A percentile compares a stretch with the other conserved stretches of the same genome.
These are phyloP conservation scores for Starmerella asiatica DNA, from an alignment of 805 yeast genomes.

Conservation along the genomic window DNA sequence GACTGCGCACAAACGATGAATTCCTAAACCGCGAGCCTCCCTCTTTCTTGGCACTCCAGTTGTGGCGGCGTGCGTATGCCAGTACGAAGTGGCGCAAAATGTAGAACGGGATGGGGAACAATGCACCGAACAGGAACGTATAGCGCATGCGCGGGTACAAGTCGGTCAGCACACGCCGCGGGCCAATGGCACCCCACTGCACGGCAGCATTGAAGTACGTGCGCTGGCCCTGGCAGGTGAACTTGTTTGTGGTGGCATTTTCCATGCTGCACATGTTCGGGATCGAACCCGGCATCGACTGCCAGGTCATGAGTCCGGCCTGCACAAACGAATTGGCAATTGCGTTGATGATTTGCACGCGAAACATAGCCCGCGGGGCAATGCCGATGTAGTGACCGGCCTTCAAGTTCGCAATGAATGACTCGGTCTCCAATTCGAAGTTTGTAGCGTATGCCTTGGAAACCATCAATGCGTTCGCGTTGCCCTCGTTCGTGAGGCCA, in stretches of 20 bases:
- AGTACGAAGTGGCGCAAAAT: slow-evolving; percentile 41
- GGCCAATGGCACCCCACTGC: slow-evolving; percentile 46
- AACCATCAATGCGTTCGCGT: slow-evolving; percentile 41
- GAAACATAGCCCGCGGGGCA: slow-evolving; percentile 47
- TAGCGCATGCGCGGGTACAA: slow-evolving; percentile 28
- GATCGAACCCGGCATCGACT: slow-evolving; percentile 27
- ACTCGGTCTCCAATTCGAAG: slow-evolving; percentile 51
- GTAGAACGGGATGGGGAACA: slow-evolving; percentile 49
- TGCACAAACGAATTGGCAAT: slow-evolving; percentile 22
- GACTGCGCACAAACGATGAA: slow-evolving; percentile 6
- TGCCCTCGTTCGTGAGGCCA: slow-evolving; percentile 45
- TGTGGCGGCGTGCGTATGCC: slow-evolving; percentile 9
- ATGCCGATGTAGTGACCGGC: slow-evolving; percentile 45
- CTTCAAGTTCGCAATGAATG: slow-evolving; percentile 41
- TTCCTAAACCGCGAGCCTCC: slow-evolving; percentile 12
- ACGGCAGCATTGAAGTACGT: slow-evolving; percentile 39
- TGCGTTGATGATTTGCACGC: slow-evolving; percentile 31
- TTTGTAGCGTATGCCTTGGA: slow-evolving; percentile 44
- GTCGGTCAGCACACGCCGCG: slow-evolving; percentile 9
- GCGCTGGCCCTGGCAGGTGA: slow-evolving; percentile 31
- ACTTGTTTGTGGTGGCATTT: slow-evolving; percentile 28
- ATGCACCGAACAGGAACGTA: slow-evolving; percentile 36
- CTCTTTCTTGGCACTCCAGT: slow-evolving; percentile 6
- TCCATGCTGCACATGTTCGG: slow-evolving; percentile 27
- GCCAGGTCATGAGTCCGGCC: slow-evolving; percentile 28